These are phyloP conservation scores for Pyrus hybrid DNA, from an alignment of 331 rosid species.

Conservation along the genomic window DNA sequence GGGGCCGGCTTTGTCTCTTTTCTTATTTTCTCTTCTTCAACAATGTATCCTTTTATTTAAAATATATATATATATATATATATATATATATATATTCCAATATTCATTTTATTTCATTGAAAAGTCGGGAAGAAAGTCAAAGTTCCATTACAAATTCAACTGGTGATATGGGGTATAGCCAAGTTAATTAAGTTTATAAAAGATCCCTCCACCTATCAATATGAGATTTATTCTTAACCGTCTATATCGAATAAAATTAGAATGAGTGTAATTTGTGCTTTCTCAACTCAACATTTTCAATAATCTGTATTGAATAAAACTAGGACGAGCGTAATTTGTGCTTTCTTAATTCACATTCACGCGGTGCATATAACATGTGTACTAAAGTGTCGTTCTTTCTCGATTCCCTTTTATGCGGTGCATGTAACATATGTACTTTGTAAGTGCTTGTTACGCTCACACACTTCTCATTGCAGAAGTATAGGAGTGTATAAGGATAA, in stretches of 20 bases:
- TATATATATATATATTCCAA: no score
- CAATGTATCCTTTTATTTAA: neutral
- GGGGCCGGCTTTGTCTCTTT: constrained; percentile 1
- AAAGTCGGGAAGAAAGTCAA: neutral
- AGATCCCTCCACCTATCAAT: no score
- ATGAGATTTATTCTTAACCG: no score
- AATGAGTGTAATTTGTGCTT: no score
- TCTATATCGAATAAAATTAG: no score
- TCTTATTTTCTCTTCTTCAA: neutral
- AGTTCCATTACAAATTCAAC: no score
- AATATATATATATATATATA: no score
- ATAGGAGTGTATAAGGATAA: neutral
- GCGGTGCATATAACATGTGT: neutral
- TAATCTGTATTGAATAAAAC: neutral
- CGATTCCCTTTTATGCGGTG: neutral
- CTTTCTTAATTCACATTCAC: neutral
- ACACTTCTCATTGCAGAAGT: neutral
- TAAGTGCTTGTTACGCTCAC: no score
- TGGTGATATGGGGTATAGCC: no score
- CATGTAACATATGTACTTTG: neutral
- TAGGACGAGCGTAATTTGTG: neutral
- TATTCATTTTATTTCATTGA: neutral
- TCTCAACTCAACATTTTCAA: no score
- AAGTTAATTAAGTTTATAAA: no score
- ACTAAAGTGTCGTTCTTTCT: neutral